phyloP scores from a whole-genome alignment of 2,329 filamentous ascomycete species.

The Phyllosticta capitalensis region DNA sequence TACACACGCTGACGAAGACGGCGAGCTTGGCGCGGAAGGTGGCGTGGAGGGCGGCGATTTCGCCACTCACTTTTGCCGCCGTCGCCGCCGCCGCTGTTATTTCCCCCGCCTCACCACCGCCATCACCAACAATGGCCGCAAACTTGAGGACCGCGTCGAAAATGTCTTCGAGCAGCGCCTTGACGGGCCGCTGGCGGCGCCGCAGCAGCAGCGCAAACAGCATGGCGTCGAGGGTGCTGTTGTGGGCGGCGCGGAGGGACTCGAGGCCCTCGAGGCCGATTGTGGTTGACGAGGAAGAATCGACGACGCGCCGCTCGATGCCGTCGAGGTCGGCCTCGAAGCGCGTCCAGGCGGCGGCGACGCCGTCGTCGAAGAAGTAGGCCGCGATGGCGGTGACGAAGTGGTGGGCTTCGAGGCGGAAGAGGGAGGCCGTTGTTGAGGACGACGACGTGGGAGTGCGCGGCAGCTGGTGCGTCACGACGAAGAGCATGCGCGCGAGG shows the following conservation, averaged over 20 bases:
- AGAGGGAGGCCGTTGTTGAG: constrained; percentile 23
- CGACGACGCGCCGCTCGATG: constrained; percentile 49
- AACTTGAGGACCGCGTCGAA: constrained; percentile 65
- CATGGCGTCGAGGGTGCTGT: constrained; percentile 64
- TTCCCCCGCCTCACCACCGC: constrained; percentile 11
- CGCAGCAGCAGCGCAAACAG: constrained; percentile 64
- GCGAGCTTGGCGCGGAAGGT: constrained; percentile 62
- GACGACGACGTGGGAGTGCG: constrained; percentile 7
- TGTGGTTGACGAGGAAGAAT: constrained; percentile 30
- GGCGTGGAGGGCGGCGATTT: constrained; percentile 56
- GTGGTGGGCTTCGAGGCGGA: constrained; percentile 69
- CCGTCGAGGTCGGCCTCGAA: constrained; percentile 58
- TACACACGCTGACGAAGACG: constrained; percentile 65
- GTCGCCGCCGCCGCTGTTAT: constrained; percentile 22
- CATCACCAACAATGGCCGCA: constrained; percentile 30
- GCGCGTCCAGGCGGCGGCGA: constrained; percentile 60
- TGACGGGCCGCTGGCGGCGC: constrained; percentile 63
- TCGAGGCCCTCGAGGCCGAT: constrained; percentile 51
- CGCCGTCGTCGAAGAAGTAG: constrained; percentile 73
- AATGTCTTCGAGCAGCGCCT: constrained; percentile 66
- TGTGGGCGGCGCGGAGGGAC: constrained; percentile 59
- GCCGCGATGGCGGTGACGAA: constrained; percentile 64
- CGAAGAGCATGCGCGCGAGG: constrained; percentile 67
- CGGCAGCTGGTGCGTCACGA: constrained; percentile 42
- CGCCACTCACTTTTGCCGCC: constrained; percentile 26